Evolutionary conservation across 768 basidiomycete species (phyloP), one percentile per base, ranked within the genome.

Genomic region (Xerocomellus intermedius): DNA sequence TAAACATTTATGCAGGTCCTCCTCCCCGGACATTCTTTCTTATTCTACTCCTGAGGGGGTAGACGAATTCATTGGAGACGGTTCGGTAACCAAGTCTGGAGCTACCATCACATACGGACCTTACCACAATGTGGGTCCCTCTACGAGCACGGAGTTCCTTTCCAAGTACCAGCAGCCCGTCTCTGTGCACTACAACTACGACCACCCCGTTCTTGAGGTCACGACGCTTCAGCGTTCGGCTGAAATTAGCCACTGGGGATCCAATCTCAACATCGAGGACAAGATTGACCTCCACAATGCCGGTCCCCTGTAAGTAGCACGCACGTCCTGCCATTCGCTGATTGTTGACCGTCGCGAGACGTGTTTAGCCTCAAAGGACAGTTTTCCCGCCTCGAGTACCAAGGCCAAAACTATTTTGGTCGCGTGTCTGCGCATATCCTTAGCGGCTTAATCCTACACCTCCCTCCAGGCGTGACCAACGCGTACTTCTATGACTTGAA

Each of bases 221-320:
- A 79, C 76, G 32, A 84, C 78, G 41, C 80, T 97, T 32, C 79
- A 82, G 56, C 85, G 97, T 46, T 64, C 79, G 0, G 93, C 87
- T 2, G 96, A 99, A 74, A 85, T 99, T 59, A 96, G 94, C 60
- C 96, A 98, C 68, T 98, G 96, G 97, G 95, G 96, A 33, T 84
- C 85, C 39, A 97, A 97, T 70, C 69, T 99, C 36, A 97, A 98
- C 66, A 87, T 95, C 30, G 84, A 98, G 69, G 94, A 99, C 73
- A 82, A 90, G 33, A 83, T 97, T 56, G 68, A 80, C 54, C 75
- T 99, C n/a, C 80, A 82, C 69, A 99, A 99, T 66, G 88, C 86
- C 55, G 97, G 96, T 5, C 94, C 97, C 13, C 73, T 74, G 96
- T 98, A 66, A 73, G 92, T 82, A 12, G 41, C 24, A 35, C 19